A percentile compares a stretch with the other conserved stretches of the same genome.
phyloP scores from a whole-genome alignment of 164 flowering plant genomes.

The Platanus orientalis region DNA sequence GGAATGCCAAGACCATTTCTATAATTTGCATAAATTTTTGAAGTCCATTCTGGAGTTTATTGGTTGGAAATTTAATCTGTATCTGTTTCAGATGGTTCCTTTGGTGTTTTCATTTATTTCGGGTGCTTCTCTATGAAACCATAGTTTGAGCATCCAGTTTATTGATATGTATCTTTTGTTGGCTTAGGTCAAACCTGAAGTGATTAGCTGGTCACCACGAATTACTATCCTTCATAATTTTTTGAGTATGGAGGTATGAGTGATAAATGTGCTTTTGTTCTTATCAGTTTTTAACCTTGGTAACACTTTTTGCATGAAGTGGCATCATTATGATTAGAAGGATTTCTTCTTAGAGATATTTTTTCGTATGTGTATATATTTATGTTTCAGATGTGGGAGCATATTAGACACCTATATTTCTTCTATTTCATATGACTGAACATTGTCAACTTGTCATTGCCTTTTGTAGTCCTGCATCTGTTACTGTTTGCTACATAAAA shows the following conservation, averaged over 20 bases:
- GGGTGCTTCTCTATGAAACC: background rate
- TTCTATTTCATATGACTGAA: too few species aligned
- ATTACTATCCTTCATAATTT: conserved; percentile 78
- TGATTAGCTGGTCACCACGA: conserved; percentile 89
- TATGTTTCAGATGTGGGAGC: too few species aligned
- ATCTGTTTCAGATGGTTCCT: too few species aligned
- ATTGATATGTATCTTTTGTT: conserved; percentile 9
- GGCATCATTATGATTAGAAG: background rate
- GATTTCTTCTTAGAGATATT: background rate
- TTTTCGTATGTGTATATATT: background rate
- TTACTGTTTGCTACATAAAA: too few species aligned
- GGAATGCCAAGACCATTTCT: too few species aligned
- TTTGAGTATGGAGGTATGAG: conserved; percentile 74
- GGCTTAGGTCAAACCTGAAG: conserved; percentile 80
- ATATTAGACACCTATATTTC: background rate
- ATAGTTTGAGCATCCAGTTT: background rate
- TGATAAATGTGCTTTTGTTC: background rate
- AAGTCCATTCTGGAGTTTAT: too few species aligned
- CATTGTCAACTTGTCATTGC: too few species aligned
- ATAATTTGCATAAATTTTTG: too few species aligned
- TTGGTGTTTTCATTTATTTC: too few species aligned
- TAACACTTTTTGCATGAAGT: background rate
- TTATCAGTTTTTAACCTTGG: background rate
- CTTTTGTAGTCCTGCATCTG: too few species aligned
- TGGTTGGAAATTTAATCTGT: too few species aligned